Base-by-base conservation (phyloP, 257 asterid genomes). In the Cinchona pubescens region DNA sequence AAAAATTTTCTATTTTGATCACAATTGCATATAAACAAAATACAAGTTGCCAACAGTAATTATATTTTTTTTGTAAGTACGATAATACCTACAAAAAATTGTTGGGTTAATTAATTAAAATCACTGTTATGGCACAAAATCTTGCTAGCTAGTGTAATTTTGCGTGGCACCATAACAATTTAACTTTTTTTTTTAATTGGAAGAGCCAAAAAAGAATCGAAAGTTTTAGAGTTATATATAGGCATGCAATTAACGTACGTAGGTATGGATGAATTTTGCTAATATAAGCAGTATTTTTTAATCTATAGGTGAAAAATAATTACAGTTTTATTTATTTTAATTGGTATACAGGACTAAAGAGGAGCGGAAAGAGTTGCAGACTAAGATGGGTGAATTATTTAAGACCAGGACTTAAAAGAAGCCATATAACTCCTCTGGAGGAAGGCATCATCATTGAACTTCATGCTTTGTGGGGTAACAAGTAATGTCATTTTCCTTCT, bases 401-500 rank as follows among this genome's bases (percentile, higher is more conserved):
- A 5, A 83, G 85, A 71, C 89, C 87, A 13, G 87, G 86, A 9
- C 83, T 83, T 10, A 86, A 76, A 55, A 81, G 82, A 81, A 86
- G 89, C 14, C 79, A 76, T 27, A 55, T 86, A 43, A 81, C 89
- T 30, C 87, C 87, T 61, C 84, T 79, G 16, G 89, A 86, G 40
- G 86, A 83, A 79, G 85, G 83, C 60, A 83, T 86, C 78, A 86
- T 86, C 34, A 79, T 81, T 49, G 86, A 86, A 70, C 80, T 85
- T 30, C 89, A 86, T 73, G 87, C 84, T 58, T 76, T 86, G 7
- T 86, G 86, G 86, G 87, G 89, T 12, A 85, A 85, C 83, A 86
- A 79, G 89, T 83, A 81, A 70, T 40, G 48, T 25, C 19, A 8
- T 42, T 2, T 55, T 46, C 40, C 59, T 30, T 49, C 40, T 12